Percentiles rank a stretch among this genome's conserved stretches.
These are phyloP conservation scores for Penicillium hordei DNA, from an alignment of 2,329 filamentous ascomycete species.

Conservation along the genomic window DNA sequence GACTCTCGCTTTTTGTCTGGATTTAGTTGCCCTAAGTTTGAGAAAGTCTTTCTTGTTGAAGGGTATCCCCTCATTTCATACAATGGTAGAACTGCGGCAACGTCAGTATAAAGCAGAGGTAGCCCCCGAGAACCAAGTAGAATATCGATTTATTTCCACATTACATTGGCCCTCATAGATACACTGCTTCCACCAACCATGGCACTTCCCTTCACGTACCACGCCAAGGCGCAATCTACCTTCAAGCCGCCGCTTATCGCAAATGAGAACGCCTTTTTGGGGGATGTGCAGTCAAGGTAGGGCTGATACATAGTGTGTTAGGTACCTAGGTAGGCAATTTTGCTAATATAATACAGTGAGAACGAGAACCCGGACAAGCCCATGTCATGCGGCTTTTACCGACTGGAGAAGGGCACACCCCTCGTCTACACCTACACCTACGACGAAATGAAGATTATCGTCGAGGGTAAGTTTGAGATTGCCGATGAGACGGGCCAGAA, in stretches of 20 bases:
- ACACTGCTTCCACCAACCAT: constrained; percentile 26
- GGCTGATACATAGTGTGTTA: background rate
- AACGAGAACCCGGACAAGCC: constrained; percentile 58
- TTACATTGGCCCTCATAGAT: background rate
- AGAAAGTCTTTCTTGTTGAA: background rate
- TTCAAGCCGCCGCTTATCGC: constrained; percentile 66
- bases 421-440: constrained; percentile 69
- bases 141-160: background rate
- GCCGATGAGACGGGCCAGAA: constrained; percentile 61
- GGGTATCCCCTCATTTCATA: constrained; percentile 10
- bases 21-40: background rate
- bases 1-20: background rate
- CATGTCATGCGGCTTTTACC: constrained; percentile 64
- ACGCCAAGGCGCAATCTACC: constrained; percentile 56
- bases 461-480: constrained; percentile 67
- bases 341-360: constrained; percentile 41
- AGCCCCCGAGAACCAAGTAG: constrained; percentile 1
- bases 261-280: constrained; percentile 67
- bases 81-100: background rate
- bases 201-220: constrained; percentile 52
- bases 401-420: constrained; percentile 65
- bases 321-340: background rate
- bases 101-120: constrained; percentile 1
- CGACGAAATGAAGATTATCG: constrained; percentile 72
- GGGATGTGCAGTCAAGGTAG: constrained; percentile 60